Evolutionary conservation across 371 early-diverging fungal species (phyloP).

Genomic region (Rhizoclosmatium hyalinum): DNA sequence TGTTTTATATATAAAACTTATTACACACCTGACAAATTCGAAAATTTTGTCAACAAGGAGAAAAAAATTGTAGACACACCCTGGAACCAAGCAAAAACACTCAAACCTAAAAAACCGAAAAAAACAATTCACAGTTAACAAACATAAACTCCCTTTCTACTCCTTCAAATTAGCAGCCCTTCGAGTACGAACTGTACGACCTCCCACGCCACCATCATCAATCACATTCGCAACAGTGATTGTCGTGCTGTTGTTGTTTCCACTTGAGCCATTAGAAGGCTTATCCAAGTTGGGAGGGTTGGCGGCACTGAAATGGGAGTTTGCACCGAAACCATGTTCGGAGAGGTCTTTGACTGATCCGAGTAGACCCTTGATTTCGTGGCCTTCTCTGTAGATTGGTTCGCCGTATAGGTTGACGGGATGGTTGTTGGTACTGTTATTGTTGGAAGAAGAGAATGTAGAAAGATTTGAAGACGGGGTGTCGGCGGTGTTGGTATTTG

Average conservation of each 20-base stretch:
- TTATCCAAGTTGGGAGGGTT: not conserved
- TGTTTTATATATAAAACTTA: too few relatives aligned
- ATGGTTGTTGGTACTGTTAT: too few relatives aligned
- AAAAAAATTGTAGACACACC: too few relatives aligned
- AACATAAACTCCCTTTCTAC: too few relatives aligned
- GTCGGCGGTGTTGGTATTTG: not conserved
- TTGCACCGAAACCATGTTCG: not conserved
- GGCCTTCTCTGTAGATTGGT: not conserved
- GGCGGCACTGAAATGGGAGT: not conserved
- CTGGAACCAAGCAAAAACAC: too few relatives aligned
- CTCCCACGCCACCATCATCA: not conserved
- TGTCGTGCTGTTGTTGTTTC: not conserved
- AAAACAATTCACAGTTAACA: too few relatives aligned
- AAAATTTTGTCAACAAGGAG: too few relatives aligned
- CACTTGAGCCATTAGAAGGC: not conserved
- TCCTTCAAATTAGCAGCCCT: too few relatives aligned
- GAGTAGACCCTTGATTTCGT: conserved; percentile 17
- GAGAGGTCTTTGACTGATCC: conserved; percentile 11
- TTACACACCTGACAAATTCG: too few relatives aligned
- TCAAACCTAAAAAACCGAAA: too few relatives aligned
- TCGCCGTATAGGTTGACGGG: not conserved
- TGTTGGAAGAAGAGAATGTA: not conserved
- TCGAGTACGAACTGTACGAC: conserved; percentile 9
- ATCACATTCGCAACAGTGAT: not conserved
- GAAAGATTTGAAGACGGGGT: not conserved